Evolutionary conservation across 2,329 filamentous ascomycete species (phyloP).

Genomic region (Mariannaea sp.): DNA sequence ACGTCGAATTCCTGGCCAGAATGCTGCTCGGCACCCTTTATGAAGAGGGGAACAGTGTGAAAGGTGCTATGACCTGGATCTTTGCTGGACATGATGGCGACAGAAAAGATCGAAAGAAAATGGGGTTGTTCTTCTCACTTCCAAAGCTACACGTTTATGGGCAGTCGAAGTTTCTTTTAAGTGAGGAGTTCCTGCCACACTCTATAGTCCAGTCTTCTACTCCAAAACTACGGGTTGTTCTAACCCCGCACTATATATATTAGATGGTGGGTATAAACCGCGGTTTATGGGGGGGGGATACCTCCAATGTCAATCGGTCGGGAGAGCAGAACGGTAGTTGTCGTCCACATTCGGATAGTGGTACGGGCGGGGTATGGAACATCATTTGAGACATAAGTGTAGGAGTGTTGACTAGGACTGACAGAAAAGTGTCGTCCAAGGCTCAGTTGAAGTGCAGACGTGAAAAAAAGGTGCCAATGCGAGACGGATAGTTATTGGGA

Average conservation of each 20-base stretch:
- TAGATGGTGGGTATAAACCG: constrained; percentile 17
- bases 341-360: not conserved
- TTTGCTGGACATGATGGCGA: constrained; percentile 26
- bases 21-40: constrained; percentile 50
- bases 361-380: constrained; percentile 7
- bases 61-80: constrained; percentile 6
- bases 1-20: constrained; percentile 59
- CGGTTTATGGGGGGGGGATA: constrained; percentile 29
- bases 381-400: not conserved
- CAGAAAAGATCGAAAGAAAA: not conserved
- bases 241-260: constrained; percentile 30
- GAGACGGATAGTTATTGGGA: too few relatives aligned
- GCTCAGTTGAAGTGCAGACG: not conserved
- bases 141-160: not conserved
- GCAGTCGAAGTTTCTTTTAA: constrained; percentile 23
- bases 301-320: constrained; percentile 10
- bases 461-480: not conserved
- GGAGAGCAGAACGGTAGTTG: constrained; percentile 3
- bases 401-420: not conserved
- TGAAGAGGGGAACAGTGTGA: constrained; percentile 47
- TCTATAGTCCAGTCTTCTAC: not conserved
- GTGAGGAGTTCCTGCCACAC: constrained; percentile 10
- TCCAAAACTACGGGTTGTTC: constrained; percentile 1
- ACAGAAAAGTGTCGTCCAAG: not conserved
- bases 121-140: not conserved